These are phyloP conservation scores for Trichoderma virens DNA, from an alignment of 495 filamentous ascomycete species.

Conservation along the genomic window DNA sequence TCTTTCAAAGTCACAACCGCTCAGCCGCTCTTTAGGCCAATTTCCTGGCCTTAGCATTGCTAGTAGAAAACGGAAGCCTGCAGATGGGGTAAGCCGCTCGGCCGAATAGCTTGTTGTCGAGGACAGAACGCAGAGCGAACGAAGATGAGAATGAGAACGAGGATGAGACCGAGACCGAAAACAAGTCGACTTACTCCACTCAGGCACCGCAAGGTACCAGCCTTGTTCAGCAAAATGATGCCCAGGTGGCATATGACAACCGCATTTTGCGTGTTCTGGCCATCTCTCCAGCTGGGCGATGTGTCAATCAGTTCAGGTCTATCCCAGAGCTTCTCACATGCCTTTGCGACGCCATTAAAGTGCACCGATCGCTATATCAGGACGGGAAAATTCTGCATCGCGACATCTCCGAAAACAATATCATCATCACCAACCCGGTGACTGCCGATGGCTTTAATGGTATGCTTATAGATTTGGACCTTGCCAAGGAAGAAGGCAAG, in stretches of 20 bases:
- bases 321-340: conserved; percentile 20
- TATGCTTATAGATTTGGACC: conserved; percentile 24
- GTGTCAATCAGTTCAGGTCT: conserved; percentile 21
- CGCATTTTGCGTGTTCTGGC: conserved; percentile 22
- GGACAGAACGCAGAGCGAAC: too few species aligned
- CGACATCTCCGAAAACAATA: conserved; percentile 22
- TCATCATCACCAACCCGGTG: conserved; percentile 16
- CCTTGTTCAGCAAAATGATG: conserved; percentile 19
- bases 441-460: conserved; percentile 17
- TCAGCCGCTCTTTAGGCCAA: too few species aligned
- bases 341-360: conserved; percentile 23
- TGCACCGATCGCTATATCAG: conserved; percentile 21
- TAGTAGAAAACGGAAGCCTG: too few species aligned
- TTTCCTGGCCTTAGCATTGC: too few species aligned
- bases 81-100: too few species aligned
- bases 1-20: too few species aligned
- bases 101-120: too few species aligned
- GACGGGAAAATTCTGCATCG: conserved; percentile 22
- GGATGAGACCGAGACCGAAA: too few species aligned
- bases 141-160: background rate
- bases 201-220: conserved; percentile 16
- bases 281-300: conserved; percentile 23
- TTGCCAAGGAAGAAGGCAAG: conserved; percentile 19
- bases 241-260: conserved; percentile 19
- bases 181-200: conserved; percentile 14